Evolutionary conservation across 768 basidiomycete genomes (phyloP).

Genomic region (Collybiopsis confluens): DNA sequence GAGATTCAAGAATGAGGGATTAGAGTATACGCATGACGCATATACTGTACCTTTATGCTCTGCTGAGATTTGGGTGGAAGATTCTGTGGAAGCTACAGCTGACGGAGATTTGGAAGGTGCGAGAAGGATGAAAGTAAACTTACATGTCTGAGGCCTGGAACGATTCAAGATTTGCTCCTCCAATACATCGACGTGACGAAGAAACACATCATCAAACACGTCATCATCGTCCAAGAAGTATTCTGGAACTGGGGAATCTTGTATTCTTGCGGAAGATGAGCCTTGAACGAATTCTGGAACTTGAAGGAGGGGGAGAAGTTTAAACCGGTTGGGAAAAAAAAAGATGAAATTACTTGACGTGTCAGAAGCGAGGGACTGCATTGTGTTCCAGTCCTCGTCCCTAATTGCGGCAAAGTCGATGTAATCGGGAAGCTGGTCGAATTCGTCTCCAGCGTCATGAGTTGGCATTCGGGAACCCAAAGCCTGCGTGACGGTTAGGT

Average conservation of each 20-base stretch:
- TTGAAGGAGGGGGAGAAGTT: too few relatives aligned
- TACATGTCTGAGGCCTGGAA: not conserved
- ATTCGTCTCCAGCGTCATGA: slow-evolving; percentile 41
- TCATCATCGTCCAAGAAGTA: not conserved
- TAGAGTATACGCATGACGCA: not conserved
- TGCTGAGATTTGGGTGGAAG: too few relatives aligned
- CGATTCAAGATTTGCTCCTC: slow-evolving; percentile 1
- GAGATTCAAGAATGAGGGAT: not conserved
- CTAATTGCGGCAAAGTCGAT: slow-evolving; percentile 40
- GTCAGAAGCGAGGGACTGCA: slow-evolving; percentile 13
- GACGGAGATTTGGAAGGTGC: too few relatives aligned
- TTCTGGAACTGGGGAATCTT: not conserved
- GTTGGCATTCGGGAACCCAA: too few relatives aligned
- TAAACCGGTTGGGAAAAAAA: too few relatives aligned
- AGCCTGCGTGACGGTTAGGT: too few relatives aligned
- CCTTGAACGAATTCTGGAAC: slow-evolving; percentile 3
- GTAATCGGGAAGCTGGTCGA: slow-evolving; percentile 48
- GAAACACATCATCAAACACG: slow-evolving; percentile 1
- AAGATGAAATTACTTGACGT: too few relatives aligned
- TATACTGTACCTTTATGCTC: not conserved
- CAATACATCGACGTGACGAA: not conserved
- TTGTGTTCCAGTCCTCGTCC: slow-evolving; percentile 42
- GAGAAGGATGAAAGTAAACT: not conserved
- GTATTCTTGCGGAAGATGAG: slow-evolving; percentile 9
- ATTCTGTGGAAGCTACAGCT: too few relatives aligned